phyloP scores from a whole-genome alignment of 2,329 filamentous ascomycete species.

The Trichophyton rubrum region DNA sequence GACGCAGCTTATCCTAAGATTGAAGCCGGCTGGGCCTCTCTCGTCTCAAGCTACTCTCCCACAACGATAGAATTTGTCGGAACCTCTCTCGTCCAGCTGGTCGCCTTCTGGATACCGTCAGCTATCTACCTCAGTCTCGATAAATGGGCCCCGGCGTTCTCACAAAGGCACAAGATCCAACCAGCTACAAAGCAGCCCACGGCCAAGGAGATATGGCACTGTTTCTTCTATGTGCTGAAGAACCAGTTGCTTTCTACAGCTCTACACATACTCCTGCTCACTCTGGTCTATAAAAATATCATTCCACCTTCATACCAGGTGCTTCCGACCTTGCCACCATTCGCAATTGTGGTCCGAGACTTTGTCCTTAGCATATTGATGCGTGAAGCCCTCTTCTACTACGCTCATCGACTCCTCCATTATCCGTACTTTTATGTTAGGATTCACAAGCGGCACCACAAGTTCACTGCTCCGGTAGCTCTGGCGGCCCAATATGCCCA shows the following conservation, averaged over 20 bases:
- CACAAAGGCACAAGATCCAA: slow-evolving; percentile 15
- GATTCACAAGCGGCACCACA: slow-evolving; percentile 47
- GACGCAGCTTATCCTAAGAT: background rate
- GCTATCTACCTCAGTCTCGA: slow-evolving; percentile 13
- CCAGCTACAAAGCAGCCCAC: slow-evolving; percentile 13
- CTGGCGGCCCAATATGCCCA: slow-evolving; percentile 47
- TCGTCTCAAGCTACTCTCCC: slow-evolving; percentile 11
- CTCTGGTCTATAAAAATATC: slow-evolving; percentile 11
- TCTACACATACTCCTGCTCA: slow-evolving; percentile 15
- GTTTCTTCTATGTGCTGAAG: slow-evolving; percentile 26
- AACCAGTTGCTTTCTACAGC: slow-evolving; percentile 36
- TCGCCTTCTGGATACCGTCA: slow-evolving; percentile 14
- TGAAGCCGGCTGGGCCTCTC: slow-evolving; percentile 4
- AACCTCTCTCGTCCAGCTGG: slow-evolving; percentile 34
- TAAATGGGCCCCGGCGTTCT: slow-evolving; percentile 12
- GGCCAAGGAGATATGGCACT: slow-evolving; percentile 10
- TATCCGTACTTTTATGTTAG: slow-evolving; percentile 36
- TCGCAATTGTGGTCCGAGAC: slow-evolving; percentile 29
- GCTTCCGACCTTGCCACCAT: slow-evolving; percentile 26
- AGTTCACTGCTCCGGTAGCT: slow-evolving; percentile 44
- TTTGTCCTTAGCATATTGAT: slow-evolving; percentile 33
- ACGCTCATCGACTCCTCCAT: slow-evolving; percentile 44
- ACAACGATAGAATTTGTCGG: slow-evolving; percentile 22
- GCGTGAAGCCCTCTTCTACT: slow-evolving; percentile 44
- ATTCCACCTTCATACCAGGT: slow-evolving; percentile 29